phyloP scores from a whole-genome alignment of 768 basidiomycete species.

The Chalciporus sphaerocephalus region DNA sequence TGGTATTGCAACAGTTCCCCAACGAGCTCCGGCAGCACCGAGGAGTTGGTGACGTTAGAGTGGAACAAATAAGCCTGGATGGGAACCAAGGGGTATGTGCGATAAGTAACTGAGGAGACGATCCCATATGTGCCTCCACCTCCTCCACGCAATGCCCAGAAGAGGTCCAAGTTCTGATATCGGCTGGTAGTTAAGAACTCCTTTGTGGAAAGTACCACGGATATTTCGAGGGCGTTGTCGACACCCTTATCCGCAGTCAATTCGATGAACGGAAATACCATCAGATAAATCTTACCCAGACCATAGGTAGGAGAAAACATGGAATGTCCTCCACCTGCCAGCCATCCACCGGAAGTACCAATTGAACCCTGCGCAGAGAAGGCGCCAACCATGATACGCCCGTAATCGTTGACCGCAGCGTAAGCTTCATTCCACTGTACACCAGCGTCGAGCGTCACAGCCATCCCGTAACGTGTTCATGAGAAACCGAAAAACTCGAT shows the following conservation, averaged over 20 bases:
- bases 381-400: conserved; percentile 42
- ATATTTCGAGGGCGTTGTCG: conserved; percentile 46
- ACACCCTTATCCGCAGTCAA: conserved; percentile 31
- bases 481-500: not conserved
- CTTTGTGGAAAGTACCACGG: conserved; percentile 41
- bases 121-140: conserved; percentile 48
- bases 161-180: conserved; percentile 41
- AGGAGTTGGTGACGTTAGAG: conserved; percentile 30
- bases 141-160: conserved; percentile 51
- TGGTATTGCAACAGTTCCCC: conserved; percentile 35
- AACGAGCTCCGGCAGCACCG: conserved; percentile 25
- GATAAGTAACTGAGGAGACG: conserved; percentile 43
- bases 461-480: conserved; percentile 4
- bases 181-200: conserved; percentile 37
- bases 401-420: conserved; percentile 31
- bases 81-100: conserved; percentile 37
- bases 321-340: conserved; percentile 46
- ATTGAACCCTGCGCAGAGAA: conserved; percentile 19
- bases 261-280: not conserved
- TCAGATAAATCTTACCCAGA: conserved; percentile 30
- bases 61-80: conserved; percentile 26
- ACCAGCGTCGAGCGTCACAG: conserved; percentile 35
- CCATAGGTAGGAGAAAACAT: conserved; percentile 38
- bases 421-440: conserved; percentile 47
- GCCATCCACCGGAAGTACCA: conserved; percentile 48